Evolutionary conservation across 305 asterid genomes (phyloP), one percentile per base, ranked within the genome.

Genomic region (Petunia hybrid): DNA sequence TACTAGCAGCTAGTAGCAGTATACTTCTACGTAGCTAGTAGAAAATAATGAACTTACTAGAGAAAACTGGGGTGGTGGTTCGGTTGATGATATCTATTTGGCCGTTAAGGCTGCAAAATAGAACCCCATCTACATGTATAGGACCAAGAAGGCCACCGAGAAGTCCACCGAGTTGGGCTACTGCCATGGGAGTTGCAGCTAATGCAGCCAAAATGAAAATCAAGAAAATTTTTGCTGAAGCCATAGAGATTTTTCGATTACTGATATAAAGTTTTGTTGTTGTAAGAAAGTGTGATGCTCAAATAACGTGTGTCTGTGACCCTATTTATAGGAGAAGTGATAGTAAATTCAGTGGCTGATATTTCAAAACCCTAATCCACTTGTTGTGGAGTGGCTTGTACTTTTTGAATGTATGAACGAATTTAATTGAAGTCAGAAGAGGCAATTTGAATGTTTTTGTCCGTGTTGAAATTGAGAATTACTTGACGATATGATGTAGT

Each of bases 81-180:
- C 89, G 86, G 56, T 73, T 80, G 84, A 80, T 60, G 43, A 48
- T 57, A 55, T 83, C 80, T 1, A 77, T 56, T 45, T 80, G 83
- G 75, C 89, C 88, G 63, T 84, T 68, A 2, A 63, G 61, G 56
- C 88, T 60, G 82, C 91, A 88, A 61, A 48, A 86, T 38, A 88
- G 80, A 39, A 38, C 66, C 48, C 91, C 89, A 36, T 51, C 71
- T 76, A 87, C 14, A 42, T 14, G 40, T 8, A 76, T 67, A 13
- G 14, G 5, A 16, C 81, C 81, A 71, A 85, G 79, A 56, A 85
- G 82, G 62, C 85, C 81, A 55, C 79, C 22, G 5, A 80, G n/a
- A 41, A 81, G 76, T 35, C 89, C 89, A 35, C 86, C 89, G 4
- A 80, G 56, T 67, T 86, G 87, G 43, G 84, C 89, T 45, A 80